phyloP scores from a whole-genome alignment of 2,329 filamentous ascomycete species.

The Fusarium fracticaudum region DNA sequence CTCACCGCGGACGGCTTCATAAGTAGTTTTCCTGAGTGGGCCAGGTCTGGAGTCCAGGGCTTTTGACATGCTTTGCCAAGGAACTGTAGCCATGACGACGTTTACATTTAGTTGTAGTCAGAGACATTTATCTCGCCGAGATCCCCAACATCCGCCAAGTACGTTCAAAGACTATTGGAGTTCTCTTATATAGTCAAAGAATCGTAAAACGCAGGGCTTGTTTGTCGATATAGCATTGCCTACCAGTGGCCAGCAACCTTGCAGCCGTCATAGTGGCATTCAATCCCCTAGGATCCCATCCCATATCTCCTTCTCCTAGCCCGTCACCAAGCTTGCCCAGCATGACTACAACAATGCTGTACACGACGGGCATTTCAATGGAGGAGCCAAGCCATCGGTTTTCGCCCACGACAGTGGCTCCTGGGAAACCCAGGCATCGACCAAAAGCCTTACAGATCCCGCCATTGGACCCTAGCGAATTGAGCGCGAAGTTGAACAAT shows the following conservation, averaged over 20 bases:
- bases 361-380: constrained; percentile 29
- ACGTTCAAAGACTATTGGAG: neutral
- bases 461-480: constrained; percentile 63
- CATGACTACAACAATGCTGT: constrained; percentile 35
- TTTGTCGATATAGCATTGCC: neutral
- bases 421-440: constrained; percentile 33
- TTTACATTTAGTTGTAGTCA: neutral
- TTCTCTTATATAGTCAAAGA: neutral
- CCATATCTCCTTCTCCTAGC: neutral
- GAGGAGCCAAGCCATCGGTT: constrained; percentile 21
- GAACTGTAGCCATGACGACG: constrained; percentile 3
- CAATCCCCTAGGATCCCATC: neutral
- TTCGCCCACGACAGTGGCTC: neutral
- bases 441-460: constrained; percentile 41
- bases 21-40: constrained; percentile 23
- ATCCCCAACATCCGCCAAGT: neutral
- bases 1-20: constrained; percentile 20
- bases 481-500: constrained; percentile 61
- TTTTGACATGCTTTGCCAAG: constrained; percentile 7
- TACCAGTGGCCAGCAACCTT: neutral
- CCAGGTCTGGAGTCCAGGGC: neutral
- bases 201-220: neutral
- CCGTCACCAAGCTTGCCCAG: neutral
- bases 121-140: constrained; percentile 24
- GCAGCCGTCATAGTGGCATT: constrained; percentile 7